Percentiles rank a stretch among this genome's conserved stretches.
Evolutionary conservation across 768 basidiomycete species (phyloP).

Genomic region (Podaxis mareebaensis): DNA sequence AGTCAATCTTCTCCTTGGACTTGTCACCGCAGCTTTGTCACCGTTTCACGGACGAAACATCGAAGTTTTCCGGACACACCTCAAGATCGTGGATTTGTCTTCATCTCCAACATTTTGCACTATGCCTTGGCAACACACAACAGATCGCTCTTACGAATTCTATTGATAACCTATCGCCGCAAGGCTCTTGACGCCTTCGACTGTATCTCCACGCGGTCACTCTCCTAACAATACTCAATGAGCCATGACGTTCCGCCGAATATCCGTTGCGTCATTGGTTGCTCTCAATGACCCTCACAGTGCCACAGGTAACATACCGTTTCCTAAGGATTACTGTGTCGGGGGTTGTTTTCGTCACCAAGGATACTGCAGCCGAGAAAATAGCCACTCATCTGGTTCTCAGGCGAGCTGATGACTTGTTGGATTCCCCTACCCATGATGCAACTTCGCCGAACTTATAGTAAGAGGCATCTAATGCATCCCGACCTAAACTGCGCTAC

Average conservation of each 20-base stretch:
- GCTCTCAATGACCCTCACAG: neutral
- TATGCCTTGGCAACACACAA: neutral
- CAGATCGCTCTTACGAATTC: neutral
- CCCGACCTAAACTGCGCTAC: no score
- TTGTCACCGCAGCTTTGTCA: neutral
- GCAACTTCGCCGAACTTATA: neutral
- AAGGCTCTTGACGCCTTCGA: neutral
- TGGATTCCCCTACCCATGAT: neutral
- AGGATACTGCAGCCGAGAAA: neutral
- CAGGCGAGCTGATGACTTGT: neutral
- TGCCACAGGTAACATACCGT: neutral
- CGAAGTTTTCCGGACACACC: neutral
- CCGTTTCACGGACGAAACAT: neutral
- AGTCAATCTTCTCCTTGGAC: neutral
- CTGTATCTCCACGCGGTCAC: neutral
- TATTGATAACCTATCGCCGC: neutral
- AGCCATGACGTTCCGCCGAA: neutral
- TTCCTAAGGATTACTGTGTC: neutral
- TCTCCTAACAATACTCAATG: neutral
- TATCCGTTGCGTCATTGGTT: neutral
- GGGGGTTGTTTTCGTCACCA: neutral
- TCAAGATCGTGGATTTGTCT: no score
- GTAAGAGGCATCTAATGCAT: no score
- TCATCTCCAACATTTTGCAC: no score
- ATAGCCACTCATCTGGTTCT: neutral